Base-by-base conservation (phyloP, 306 rosid genomes). In the Dryas drummondii region DNA sequence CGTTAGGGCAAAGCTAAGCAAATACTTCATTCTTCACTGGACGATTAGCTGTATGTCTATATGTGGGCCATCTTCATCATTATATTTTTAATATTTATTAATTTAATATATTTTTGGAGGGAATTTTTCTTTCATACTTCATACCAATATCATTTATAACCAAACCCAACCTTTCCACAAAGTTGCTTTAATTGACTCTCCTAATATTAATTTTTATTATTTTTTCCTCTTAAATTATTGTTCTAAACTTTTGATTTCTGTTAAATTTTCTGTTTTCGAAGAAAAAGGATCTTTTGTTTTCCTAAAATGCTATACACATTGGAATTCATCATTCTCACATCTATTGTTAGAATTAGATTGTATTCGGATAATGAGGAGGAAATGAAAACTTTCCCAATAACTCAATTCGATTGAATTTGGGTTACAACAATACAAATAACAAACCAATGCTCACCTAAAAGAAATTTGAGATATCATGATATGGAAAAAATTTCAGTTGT, bases 31-130 rank as follows among this genome's bases (percentile, higher is more conserved):
- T 11, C 6, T 55, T 6, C 45, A 26, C 11, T 68, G 27, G 16
- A 69, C 37, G 26, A 70, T 70, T 70, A 70, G 74, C 74, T 70
- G 74, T n/a, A 5, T 49, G 22, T 26, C 59, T 55, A 1, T 68
- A 26, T 27, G 73, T 70, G 58, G 73, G 73, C 51, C 73, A 32
- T 45, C 61, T 52, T 69, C 48, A 69, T 52, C 32, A 69, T 69
- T 52, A 45, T 19, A n/a, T 45, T 16, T 16, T 62, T 10, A 4
- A 61, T 14, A 13, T 6, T 1, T 11, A 40, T 62, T 1, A 45
- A 2, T 9, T 1, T 14, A 69, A 4, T 68, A 60, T 26, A 26
- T 60, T 19, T 49, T 49, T 27, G 47, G 73, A 68, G 47, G 59
- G 59, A 68, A 49, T 48, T 51, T 68, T 5, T 45, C 61, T 27